Evolutionary conservation across 352 stramenopile genomes (phyloP).

Genomic region (Globisporangium rhizosaccharum): DNA sequence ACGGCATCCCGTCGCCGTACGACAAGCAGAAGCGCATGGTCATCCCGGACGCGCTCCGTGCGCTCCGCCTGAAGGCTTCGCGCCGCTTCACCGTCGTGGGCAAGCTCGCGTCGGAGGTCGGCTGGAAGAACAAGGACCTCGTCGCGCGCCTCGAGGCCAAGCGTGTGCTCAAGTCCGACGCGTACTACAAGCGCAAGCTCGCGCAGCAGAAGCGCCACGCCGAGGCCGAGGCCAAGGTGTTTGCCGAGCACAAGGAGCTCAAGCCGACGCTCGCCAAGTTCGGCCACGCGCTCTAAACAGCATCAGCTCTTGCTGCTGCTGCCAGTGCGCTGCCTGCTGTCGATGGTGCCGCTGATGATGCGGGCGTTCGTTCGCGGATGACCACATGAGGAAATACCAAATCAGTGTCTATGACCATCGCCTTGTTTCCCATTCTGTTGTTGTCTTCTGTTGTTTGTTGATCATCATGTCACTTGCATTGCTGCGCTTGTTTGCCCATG

Average conservation of each 20-base stretch:
- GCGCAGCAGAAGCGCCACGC: slow-evolving; percentile 86
- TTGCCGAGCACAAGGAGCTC: slow-evolving; percentile 75
- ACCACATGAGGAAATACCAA: slow-evolving; percentile 6
- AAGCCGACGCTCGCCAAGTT: slow-evolving; percentile 82
- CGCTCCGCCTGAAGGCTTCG: slow-evolving; percentile 92
- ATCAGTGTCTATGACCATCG: slow-evolving; percentile 2
- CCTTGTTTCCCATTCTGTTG: not conserved
- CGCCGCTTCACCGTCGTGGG: slow-evolving; percentile 95
- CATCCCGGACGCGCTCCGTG: slow-evolving; percentile 94
- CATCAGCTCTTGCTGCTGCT: slow-evolving; percentile 7
- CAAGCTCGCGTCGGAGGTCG: slow-evolving; percentile 92
- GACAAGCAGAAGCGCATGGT: slow-evolving; percentile 99
- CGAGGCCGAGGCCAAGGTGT: slow-evolving; percentile 89
- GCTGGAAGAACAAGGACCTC: slow-evolving; percentile 97
- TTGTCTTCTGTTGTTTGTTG: not conserved
- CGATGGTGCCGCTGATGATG: slow-evolving; percentile 3
- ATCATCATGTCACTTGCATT: too few species aligned
- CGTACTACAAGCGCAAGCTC: slow-evolving; percentile 98
- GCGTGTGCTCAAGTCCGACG: slow-evolving; percentile 92
- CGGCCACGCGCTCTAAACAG: slow-evolving; percentile 64
- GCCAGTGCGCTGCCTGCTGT: slow-evolving; percentile 13
- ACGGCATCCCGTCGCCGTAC: slow-evolving; percentile 98
- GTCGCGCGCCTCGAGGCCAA: slow-evolving; percentile 93
- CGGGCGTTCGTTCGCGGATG: not conserved
- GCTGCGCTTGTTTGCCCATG: too few species aligned